Conservation (phyloP, 2,329 filamentous ascomycete genomes). For the Metarhizium anisopliae region DNA sequence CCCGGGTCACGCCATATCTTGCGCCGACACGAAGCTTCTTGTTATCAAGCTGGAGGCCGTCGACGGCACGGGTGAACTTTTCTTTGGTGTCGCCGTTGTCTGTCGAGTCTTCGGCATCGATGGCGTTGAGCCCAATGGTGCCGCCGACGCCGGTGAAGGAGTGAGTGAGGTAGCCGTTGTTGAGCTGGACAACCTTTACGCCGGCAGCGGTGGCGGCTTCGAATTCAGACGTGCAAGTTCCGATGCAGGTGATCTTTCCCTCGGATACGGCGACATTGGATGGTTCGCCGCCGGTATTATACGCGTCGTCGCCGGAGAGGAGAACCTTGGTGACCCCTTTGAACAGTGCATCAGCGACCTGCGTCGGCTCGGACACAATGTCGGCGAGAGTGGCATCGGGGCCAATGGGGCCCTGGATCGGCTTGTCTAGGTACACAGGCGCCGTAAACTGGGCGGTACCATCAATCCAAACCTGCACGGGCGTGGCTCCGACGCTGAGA, state of each 20-base stretch:
- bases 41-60: slow-evolving; percentile 45
- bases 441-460: slow-evolving; percentile 45
- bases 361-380: slow-evolving; percentile 31
- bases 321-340: slow-evolving; percentile 45
- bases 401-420: slow-evolving; percentile 26
- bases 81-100: slow-evolving; percentile 40
- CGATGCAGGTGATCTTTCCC: slow-evolving; percentile 49
- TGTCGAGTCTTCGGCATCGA: slow-evolving; percentile 46
- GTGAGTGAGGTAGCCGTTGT: slow-evolving; percentile 51
- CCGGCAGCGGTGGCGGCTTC: slow-evolving; percentile 23
- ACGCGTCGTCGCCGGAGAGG: slow-evolving; percentile 32
- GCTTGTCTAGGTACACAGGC: slow-evolving; percentile 46
- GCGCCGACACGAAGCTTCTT: slow-evolving; percentile 46
- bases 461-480: slow-evolving; percentile 56
- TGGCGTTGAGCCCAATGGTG: slow-evolving; percentile 52
- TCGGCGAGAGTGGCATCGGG: slow-evolving; percentile 31
- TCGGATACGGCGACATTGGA: slow-evolving; percentile 42
- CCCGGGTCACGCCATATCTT: slow-evolving; percentile 48
- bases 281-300: slow-evolving; percentile 22
- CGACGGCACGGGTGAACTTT: slow-evolving; percentile 48
- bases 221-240: slow-evolving; percentile 39
- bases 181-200: slow-evolving; percentile 34
- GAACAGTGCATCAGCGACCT: slow-evolving; percentile 38
- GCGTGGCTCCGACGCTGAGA: slow-evolving; percentile 48
- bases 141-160: slow-evolving; percentile 54